A percentile compares a stretch with the other conserved stretches of the same genome.
Evolutionary conservation across 2,329 filamentous ascomycete genomes (phyloP).

Genomic region (Sarocladium brachiariae): DNA sequence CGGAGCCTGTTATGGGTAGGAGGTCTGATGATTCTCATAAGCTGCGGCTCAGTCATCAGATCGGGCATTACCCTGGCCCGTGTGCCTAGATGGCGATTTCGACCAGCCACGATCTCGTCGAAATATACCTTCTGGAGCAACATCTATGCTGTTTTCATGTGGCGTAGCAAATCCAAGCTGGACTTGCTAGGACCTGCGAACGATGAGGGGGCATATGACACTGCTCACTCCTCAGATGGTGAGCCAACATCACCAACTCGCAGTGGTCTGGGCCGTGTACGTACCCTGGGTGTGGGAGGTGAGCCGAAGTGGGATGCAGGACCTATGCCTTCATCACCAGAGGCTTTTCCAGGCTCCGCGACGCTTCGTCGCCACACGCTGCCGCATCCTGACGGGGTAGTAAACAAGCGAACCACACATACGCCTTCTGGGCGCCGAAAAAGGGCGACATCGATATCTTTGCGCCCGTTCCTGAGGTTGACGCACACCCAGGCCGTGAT

Average conservation of each 20-base stretch:
- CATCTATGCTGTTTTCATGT: conserved; percentile 20
- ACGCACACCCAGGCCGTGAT: conserved; percentile 70
- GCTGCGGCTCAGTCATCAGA: conserved; percentile 65
- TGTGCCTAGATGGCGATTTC: conserved; percentile 87
- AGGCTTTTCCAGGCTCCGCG: conserved; percentile 13
- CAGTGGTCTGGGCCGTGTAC: conserved; percentile 20
- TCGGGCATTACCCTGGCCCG: conserved; percentile 83
- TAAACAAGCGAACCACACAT: conserved; percentile 36
- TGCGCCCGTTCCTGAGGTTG: conserved; percentile 71
- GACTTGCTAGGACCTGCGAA: conserved; percentile 23
- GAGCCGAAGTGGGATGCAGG: conserved; percentile 13
- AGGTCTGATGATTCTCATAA: conserved; percentile 67
- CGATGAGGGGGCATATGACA: conserved; percentile 26
- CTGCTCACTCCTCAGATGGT: conserved; percentile 25
- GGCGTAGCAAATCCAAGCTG: conserved; percentile 22
- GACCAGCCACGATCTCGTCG: conserved; percentile 37
- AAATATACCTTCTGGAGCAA: conserved; percentile 36
- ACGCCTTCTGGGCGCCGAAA: conserved; percentile 62
- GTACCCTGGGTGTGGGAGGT: conserved; percentile 20
- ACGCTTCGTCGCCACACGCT: conserved; percentile 44
- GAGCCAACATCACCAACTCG: conserved; percentile 12
- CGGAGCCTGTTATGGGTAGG: conserved; percentile 81
- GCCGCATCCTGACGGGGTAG: conserved; percentile 31
- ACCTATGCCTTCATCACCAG: conserved; percentile 15
- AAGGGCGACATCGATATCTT: conserved; percentile 54